Evolutionary conservation across 306 rosid genomes (phyloP).

Genomic region (Carpinus viminea): DNA sequence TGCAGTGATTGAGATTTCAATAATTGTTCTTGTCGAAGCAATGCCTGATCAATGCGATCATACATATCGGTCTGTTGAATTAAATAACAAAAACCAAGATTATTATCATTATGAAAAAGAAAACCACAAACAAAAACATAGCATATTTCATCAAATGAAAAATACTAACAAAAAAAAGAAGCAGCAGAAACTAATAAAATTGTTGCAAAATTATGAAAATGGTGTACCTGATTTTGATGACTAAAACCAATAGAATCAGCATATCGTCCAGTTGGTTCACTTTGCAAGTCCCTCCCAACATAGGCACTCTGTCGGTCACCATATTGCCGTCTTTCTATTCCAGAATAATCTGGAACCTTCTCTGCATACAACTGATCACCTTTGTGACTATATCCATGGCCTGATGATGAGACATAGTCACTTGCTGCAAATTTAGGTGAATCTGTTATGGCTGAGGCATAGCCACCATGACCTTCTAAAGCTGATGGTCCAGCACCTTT

Average conservation of each 20-base stretch:
- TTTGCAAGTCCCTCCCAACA: constrained; percentile 71
- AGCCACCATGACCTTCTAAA: constrained; percentile 79
- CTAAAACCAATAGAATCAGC: constrained; percentile 71
- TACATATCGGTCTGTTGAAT: constrained; percentile 66
- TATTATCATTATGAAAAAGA: constrained; percentile 9
- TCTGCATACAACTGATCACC: constrained; percentile 77
- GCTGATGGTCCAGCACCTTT: constrained; percentile 72
- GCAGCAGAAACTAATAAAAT: constrained; percentile 2
- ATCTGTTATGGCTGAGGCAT: constrained; percentile 61
- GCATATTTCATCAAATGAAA: background rate
- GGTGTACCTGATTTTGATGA: constrained; percentile 77
- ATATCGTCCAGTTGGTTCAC: constrained; percentile 72
- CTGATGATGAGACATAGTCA: constrained; percentile 77
- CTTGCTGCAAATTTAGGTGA: constrained; percentile 82
- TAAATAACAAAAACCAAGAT: constrained; percentile 18
- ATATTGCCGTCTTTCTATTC: constrained; percentile 80
- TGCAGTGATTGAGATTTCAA: constrained; percentile 83
- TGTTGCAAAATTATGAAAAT: background rate
- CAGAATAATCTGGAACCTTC: constrained; percentile 78
- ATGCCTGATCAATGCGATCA: constrained; percentile 84
- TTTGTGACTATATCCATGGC: constrained; percentile 80
- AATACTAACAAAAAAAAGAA: constrained; percentile 2
- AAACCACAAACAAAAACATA: constrained; percentile 3
- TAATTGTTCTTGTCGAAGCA: constrained; percentile 95
- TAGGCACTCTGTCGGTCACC: constrained; percentile 80